Conservation (phyloP, 257 asterid species). For the Rauvolfia tetraphylla region DNA sequence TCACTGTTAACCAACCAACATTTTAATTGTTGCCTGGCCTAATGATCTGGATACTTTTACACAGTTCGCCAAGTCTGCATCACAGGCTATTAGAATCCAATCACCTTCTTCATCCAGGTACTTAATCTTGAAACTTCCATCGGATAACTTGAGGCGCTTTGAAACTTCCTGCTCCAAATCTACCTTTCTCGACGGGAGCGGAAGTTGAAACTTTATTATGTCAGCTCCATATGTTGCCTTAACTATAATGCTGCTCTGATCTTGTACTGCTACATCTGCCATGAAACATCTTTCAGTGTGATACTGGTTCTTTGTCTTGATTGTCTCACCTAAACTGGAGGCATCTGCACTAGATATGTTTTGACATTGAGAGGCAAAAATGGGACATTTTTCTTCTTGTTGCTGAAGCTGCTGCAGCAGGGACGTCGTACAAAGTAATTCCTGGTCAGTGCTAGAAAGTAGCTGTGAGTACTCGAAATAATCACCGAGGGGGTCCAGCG, state of each 20-base stretch:
- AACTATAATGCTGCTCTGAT: neutral
- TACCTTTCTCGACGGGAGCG: neutral
- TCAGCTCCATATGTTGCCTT: neutral
- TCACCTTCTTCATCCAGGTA: neutral
- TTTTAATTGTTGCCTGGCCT: neutral
- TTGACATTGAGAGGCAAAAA: neutral
- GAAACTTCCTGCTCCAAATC: neutral
- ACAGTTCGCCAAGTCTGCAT: neutral
- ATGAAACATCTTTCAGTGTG: neutral
- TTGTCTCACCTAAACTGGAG: neutral
- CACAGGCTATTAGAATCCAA: neutral
- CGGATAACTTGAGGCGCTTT: neutral
- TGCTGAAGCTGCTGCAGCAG: neutral
- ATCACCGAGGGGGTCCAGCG: neutral
- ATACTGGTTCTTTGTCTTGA: neutral
- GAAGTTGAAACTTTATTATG: neutral
- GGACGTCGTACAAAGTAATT: neutral
- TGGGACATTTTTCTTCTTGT: neutral
- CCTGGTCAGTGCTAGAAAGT: neutral
- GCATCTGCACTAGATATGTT: neutral
- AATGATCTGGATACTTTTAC: too few relatives aligned
- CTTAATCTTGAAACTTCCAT: neutral
- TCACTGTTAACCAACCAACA: neutral
- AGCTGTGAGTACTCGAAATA: neutral
- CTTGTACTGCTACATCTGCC: neutral